These are phyloP conservation scores for Acer yangbiense DNA, from an alignment of 345 rosid genomes.

Conservation along the genomic window DNA sequence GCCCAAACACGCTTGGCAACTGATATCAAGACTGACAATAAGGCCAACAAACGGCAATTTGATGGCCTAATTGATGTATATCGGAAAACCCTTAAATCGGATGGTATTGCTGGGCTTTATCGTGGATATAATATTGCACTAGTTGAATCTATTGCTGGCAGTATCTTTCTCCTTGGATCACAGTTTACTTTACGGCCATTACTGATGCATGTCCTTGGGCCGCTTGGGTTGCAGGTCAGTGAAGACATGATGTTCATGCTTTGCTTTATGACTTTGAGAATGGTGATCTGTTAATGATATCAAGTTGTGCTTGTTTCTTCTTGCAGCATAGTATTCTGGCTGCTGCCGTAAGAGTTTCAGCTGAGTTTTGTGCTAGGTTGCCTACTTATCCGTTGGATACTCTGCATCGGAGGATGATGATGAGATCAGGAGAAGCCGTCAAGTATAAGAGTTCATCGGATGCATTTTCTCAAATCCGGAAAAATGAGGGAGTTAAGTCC, in stretches of 20 bases:
- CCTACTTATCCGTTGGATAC: constrained; percentile 35
- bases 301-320: too few relatives aligned
- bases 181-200: too few relatives aligned
- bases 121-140: too few relatives aligned
- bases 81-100: neutral
- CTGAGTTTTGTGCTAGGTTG: constrained; percentile 21
- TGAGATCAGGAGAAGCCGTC: constrained; percentile 42
- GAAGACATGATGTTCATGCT: neutral
- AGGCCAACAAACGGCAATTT: neutral
- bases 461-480: constrained; percentile 27
- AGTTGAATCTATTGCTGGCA: too few relatives aligned
- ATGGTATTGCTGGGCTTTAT: too few relatives aligned
- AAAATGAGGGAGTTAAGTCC: constrained; percentile 5
- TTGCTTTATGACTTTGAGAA: too few relatives aligned
- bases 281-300: too few relatives aligned
- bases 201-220: too few relatives aligned
- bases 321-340: constrained; percentile 31
- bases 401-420: constrained; percentile 36
- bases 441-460: constrained; percentile 31
- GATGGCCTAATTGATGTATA: neutral
- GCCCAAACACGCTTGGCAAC: neutral
- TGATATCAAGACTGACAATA: too few relatives aligned
- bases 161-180: too few relatives aligned
- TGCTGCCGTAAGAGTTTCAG: neutral
- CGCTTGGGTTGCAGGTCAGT: constrained; percentile 8